A percentile compares a stretch with the other conserved stretches of the same genome.
Evolutionary conservation across 176 grass and related monocot genomes (phyloP).

Genomic region (Triticum urartu): DNA sequence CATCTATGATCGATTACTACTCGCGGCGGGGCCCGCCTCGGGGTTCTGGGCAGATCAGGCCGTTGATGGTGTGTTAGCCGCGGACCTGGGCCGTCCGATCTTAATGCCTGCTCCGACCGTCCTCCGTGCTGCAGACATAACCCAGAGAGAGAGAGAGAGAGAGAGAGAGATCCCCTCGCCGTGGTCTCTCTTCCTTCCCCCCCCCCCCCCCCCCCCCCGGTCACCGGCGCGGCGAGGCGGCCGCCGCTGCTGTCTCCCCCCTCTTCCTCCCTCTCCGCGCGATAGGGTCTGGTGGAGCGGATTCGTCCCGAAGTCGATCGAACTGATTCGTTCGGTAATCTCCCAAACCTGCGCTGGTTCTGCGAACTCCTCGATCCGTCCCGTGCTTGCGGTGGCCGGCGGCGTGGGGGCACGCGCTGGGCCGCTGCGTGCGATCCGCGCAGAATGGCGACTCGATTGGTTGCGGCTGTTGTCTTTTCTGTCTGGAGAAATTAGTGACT

Average conservation of each 20-base stretch:
- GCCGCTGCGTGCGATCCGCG: background rate
- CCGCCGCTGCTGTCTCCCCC: background rate
- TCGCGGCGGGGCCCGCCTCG: background rate
- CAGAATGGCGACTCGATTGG: background rate
- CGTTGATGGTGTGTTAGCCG: background rate
- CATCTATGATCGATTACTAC: no score
- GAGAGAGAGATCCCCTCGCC: background rate
- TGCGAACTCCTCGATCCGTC: background rate
- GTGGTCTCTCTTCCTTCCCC: background rate
- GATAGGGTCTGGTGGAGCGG: background rate
- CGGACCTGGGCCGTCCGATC: conserved; percentile 14
- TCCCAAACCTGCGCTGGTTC: background rate
- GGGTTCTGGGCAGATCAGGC: background rate
- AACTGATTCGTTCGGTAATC: background rate
- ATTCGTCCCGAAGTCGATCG: background rate
- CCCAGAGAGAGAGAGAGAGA: background rate
- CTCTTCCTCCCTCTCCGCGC: background rate
- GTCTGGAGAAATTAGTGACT: background rate
- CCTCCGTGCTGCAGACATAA: background rate
- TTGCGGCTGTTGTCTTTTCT: background rate
- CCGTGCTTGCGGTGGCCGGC: background rate
- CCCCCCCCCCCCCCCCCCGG: background rate
- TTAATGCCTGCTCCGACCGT: background rate
- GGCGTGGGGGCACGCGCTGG: background rate
- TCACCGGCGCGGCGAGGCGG: background rate